These are phyloP conservation scores for Ascochyta rabiei DNA, from an alignment of 2,329 filamentous ascomycete species.

Conservation along the genomic window DNA sequence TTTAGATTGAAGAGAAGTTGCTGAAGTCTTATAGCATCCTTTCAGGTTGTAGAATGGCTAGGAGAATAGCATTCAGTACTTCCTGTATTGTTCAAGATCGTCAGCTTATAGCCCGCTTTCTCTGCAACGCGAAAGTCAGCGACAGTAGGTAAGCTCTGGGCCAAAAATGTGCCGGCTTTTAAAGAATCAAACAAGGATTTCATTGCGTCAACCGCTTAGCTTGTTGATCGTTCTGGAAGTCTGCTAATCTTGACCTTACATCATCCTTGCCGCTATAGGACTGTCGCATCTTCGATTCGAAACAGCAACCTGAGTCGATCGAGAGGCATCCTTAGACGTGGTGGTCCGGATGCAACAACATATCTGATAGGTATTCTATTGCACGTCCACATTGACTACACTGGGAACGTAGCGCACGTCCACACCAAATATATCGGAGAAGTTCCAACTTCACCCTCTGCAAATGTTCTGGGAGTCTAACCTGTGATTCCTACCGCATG, in stretches of 20 bases:
- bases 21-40: too few species aligned
- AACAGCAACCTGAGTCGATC: not conserved
- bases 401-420: not conserved
- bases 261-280: not conserved
- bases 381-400: not conserved
- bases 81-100: too few species aligned
- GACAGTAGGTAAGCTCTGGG: not conserved
- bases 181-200: not conserved
- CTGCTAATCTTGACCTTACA: not conserved
- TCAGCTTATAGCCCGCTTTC: too few species aligned
- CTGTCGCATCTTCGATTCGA: not conserved
- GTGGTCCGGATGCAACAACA: too few species aligned
- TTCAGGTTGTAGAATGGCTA: too few species aligned
- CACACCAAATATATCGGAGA: not conserved
- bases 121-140: too few species aligned
- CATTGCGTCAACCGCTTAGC: not conserved
- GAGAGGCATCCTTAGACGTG: not conserved
- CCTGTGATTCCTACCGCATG: not conserved
- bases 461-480: not conserved
- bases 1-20: too few species aligned
- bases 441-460: not conserved
- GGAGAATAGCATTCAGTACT: too few species aligned
- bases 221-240: not conserved
- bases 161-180: not conserved
- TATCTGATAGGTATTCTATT: too few species aligned